phyloP scores from a whole-genome alignment of 495 filamentous ascomycete genomes.

The Usnea hakonensis region DNA sequence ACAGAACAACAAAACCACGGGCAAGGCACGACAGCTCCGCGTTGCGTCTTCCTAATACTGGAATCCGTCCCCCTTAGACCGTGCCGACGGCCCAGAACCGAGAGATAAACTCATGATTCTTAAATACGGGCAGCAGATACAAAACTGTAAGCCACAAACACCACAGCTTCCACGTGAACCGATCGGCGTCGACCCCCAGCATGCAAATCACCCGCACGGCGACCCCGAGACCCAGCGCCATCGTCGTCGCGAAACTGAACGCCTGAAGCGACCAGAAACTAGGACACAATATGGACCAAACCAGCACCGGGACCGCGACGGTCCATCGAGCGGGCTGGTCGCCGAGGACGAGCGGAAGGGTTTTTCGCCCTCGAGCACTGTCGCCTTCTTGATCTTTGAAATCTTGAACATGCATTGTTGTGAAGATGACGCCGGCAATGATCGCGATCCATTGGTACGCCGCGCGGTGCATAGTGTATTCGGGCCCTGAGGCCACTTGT shows the following conservation, averaged over 20 bases:
- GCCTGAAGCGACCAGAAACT: conserved; percentile 28
- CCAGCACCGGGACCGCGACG: conserved; percentile 29
- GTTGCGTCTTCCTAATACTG: no score
- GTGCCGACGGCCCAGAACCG: no score
- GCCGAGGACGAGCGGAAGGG: conserved; percentile 35
- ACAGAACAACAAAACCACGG: no score
- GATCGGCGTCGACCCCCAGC: background rate
- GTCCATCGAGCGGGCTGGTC: conserved; percentile 33
- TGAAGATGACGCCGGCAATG: conserved; percentile 35
- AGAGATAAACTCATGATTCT: no score
- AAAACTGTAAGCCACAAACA: background rate
- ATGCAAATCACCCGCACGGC: background rate
- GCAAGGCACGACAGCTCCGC: no score
- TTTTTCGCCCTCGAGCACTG: conserved; percentile 31
- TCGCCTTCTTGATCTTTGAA: conserved; percentile 42
- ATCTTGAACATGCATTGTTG: conserved; percentile 45
- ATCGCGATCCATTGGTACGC: conserved; percentile 35
- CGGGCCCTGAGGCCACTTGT: conserved; percentile 6
- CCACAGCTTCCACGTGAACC: conserved; percentile 2
- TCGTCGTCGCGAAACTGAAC: background rate
- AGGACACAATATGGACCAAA: conserved; percentile 35
- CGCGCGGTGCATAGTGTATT: background rate
- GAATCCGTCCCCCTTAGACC: no score
- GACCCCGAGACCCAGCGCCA: background rate
- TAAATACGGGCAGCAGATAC: conserved; percentile 4